These are phyloP conservation scores for Jaminaea rosea DNA, from an alignment of 1,284 basidiomycete genomes.

Conservation along the genomic window DNA sequence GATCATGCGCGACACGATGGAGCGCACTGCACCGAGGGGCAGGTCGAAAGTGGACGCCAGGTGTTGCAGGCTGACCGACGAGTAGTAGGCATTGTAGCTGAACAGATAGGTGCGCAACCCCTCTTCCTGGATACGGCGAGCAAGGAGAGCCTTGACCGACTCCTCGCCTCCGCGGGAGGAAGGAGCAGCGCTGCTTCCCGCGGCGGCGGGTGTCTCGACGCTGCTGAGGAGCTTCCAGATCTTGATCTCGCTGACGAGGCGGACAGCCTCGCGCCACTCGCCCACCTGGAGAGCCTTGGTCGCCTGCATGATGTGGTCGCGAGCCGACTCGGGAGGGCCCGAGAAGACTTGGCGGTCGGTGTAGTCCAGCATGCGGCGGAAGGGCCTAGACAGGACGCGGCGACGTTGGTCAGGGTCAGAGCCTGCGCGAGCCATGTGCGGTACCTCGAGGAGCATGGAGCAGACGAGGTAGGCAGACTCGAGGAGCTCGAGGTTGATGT, in stretches of 20 bases:
- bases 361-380: conserved; percentile 89
- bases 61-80: conserved; percentile 74
- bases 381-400: conserved; percentile 85
- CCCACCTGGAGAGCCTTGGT: conserved; percentile 91
- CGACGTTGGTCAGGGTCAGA: conserved; percentile 69
- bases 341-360: conserved; percentile 96
- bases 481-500: conserved; percentile 95
- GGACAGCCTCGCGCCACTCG: conserved; percentile 90
- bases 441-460: conserved; percentile 97
- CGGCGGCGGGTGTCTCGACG: conserved; percentile 37
- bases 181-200: too few relatives aligned
- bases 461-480: conserved; percentile 96
- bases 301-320: conserved; percentile 99
- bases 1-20: conserved; percentile 95
- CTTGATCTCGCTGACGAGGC: conserved; percentile 89
- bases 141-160: conserved; percentile 87
- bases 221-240: conserved; percentile 90
- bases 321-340: conserved; percentile 93
- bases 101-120: conserved; percentile 93
- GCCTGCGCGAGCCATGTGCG: conserved; percentile 82
- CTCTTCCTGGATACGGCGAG: conserved; percentile 95
- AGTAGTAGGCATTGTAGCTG: conserved; percentile 94
- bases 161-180: conserved; percentile 55
- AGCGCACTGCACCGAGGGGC: conserved; percentile 68
- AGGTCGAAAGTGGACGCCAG: conserved; percentile 82